Evolutionary conservation across 805 yeast genomes (phyloP).

Genomic region (Sugiyamaella americana): DNA sequence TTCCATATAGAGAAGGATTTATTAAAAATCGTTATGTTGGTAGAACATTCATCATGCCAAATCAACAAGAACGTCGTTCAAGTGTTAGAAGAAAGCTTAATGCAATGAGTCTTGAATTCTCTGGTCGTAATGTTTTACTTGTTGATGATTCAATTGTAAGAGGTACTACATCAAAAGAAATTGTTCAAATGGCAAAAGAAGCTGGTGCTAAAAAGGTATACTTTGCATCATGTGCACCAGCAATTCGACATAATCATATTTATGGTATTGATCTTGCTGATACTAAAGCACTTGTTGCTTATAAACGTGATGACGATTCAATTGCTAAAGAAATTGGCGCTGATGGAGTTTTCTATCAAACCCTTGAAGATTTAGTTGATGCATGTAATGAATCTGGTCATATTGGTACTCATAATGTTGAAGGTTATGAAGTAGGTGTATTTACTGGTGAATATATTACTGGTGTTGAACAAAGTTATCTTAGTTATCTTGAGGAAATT

Average conservation of each 20-base stretch:
- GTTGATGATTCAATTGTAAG: slow-evolving; percentile 97
- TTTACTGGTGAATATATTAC: slow-evolving; percentile 92
- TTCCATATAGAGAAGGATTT: slow-evolving; percentile 94
- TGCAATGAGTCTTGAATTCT: slow-evolving; percentile 92
- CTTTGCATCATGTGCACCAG: slow-evolving; percentile 96
- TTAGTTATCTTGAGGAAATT: slow-evolving; percentile 73
- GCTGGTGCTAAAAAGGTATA: slow-evolving; percentile 96
- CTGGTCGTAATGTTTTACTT: slow-evolving; percentile 73
- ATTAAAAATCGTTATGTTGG: slow-evolving; percentile 96
- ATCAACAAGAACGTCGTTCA: slow-evolving; percentile 88
- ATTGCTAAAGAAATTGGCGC: slow-evolving; percentile 79
- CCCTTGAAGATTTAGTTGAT: slow-evolving; percentile 70
- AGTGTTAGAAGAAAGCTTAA: slow-evolving; percentile 91
- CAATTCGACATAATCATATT: slow-evolving; percentile 92
- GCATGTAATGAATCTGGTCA: slow-evolving; percentile 53
- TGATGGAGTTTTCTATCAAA: slow-evolving; percentile 85
- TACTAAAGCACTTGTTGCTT: slow-evolving; percentile 88
- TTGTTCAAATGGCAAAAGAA: slow-evolving; percentile 96
- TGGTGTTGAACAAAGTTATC: slow-evolving; percentile 81
- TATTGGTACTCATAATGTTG: slow-evolving; percentile 35
- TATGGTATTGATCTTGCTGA: slow-evolving; percentile 98
- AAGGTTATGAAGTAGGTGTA: slow-evolving; percentile 89
- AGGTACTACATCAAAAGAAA: slow-evolving; percentile 95
- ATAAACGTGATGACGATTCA: slow-evolving; percentile 64
- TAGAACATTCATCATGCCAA: slow-evolving; percentile 97